Evolutionary conservation across 768 basidiomycete species (phyloP), one percentile per base, ranked within the genome.

Genomic region (Psilocybe cubensis): DNA sequence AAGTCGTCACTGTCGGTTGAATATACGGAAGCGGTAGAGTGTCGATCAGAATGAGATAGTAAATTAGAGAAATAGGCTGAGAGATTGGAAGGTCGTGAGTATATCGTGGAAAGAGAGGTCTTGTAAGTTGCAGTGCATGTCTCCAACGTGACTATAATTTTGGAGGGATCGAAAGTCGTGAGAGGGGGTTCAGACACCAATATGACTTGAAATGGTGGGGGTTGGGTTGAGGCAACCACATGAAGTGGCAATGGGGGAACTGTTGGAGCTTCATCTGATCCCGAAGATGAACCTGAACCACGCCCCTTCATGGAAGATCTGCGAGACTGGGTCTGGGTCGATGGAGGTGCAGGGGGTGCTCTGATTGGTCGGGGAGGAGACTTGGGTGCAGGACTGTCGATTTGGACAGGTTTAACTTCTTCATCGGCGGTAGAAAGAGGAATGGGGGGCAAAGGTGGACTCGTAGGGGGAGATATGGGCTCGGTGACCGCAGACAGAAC

Each of bases 81-180:
- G 12, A 93, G 79, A 59, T 83, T 74, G 0, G 91, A 92, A 0
- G 87, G 82, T 3, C 88, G 83, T 11, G 91, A 90, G 2, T 75
- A 78, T 44, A 94, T 69, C 3, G 92, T 90, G 18, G 76, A 75
- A 51, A 91, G 70, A 0, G 87, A 88, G 3, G 91, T 91, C 56
- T 82, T 81, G 65, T 84, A 80, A 0, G 85, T 84, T 27, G 75
- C 65, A 0, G 89, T 89, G 61, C 83, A 85, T 14, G 92, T 92
- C 71, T 94, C 91, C 44, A 94, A 62, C 2, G 85, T 84, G 47
- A 94, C 79, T 48, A 93, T 83, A 29, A 86, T 73, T 62, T 84
- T 85, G 9, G 82, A 79, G 9, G 81, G 80, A 62, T 92, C 85
- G 10, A 83, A 65, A 6, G 68, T 65, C 40, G 73, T 68, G 4